phyloP scores from a whole-genome alignment of 2,329 filamentous ascomycete species.

The Coleophoma cylindrospora region DNA sequence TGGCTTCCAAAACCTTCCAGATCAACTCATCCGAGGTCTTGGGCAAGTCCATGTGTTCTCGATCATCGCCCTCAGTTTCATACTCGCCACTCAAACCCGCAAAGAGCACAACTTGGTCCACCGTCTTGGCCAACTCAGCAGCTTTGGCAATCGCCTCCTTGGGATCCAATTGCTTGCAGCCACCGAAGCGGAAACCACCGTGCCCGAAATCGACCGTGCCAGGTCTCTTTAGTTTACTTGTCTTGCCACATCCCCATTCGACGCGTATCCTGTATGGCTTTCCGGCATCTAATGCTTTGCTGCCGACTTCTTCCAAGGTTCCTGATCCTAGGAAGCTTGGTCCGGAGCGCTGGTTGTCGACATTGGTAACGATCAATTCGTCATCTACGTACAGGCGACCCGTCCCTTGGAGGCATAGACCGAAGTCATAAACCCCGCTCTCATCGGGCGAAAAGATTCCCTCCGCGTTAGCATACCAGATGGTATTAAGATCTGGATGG shows the following conservation, averaged over 20 bases:
- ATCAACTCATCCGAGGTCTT: constrained; percentile 66
- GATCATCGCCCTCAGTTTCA: constrained; percentile 71
- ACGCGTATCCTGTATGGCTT: constrained; percentile 18
- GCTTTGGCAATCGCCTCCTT: constrained; percentile 59
- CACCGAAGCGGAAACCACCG: constrained; percentile 56
- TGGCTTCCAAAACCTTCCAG: constrained; percentile 55
- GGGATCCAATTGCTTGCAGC: constrained; percentile 48
- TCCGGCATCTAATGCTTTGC: constrained; percentile 14
- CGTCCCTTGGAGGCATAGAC: constrained; percentile 26
- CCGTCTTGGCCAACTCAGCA: constrained; percentile 57
- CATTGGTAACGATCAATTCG: constrained; percentile 23
- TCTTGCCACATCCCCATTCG: constrained; percentile 44
- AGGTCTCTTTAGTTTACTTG: constrained; percentile 48
- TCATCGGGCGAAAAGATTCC: constrained; percentile 7
- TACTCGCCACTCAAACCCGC: constrained; percentile 53
- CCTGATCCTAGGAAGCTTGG: constrained; percentile 29
- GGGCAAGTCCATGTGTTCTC: constrained; percentile 73
- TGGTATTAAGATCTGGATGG: background rate
- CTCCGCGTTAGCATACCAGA: constrained; percentile 19
- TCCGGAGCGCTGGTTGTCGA: constrained; percentile 24
- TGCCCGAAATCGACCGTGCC: constrained; percentile 39
- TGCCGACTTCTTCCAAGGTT: constrained; percentile 22
- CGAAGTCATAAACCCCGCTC: constrained; percentile 19
- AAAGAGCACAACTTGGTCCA: constrained; percentile 71
- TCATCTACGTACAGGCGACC: constrained; percentile 24